Conservation (phyloP, 306 rosid species). For the Cucumis cinereus region DNA sequence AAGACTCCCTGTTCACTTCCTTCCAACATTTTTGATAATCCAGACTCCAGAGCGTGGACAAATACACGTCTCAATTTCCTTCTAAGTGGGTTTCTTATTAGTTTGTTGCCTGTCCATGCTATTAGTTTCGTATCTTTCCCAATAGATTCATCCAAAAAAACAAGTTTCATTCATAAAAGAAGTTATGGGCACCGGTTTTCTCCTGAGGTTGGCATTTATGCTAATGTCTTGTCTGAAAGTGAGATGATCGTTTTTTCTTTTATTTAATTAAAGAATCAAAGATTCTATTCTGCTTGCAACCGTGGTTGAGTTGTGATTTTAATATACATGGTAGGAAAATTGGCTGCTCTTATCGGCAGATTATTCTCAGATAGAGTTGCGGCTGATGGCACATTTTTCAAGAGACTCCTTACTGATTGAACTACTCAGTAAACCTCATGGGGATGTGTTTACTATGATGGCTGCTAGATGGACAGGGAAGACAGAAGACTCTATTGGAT, state of each 20-base stretch:
- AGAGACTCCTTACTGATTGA: constrained; percentile 62
- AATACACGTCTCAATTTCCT: background rate
- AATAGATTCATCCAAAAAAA: too few relatives aligned
- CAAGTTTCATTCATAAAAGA: background rate
- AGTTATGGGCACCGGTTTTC: background rate
- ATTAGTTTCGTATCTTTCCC: background rate
- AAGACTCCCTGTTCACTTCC: background rate
- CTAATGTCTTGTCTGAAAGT: background rate
- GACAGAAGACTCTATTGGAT: constrained; percentile 50
- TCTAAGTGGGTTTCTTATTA: background rate
- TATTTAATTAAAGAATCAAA: background rate
- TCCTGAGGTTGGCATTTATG: background rate
- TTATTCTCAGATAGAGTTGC: constrained; percentile 93
- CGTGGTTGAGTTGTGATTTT: background rate
- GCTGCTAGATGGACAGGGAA: constrained; percentile 85
- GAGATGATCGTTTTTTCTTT: background rate
- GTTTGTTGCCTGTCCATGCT: background rate
- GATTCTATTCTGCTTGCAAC: background rate
- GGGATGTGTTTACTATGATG: constrained; percentile 77
- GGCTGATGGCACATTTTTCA: constrained; percentile 97
- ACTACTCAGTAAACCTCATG: constrained; percentile 58
- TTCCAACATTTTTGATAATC: background rate
- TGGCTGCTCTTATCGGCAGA: constrained; percentile 91
- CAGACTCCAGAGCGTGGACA: background rate
- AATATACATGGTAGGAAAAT: constrained; percentile 44